These are phyloP conservation scores for Cercospora brassicicola DNA, from an alignment of 2,329 filamentous ascomycete species.

Conservation along the genomic window DNA sequence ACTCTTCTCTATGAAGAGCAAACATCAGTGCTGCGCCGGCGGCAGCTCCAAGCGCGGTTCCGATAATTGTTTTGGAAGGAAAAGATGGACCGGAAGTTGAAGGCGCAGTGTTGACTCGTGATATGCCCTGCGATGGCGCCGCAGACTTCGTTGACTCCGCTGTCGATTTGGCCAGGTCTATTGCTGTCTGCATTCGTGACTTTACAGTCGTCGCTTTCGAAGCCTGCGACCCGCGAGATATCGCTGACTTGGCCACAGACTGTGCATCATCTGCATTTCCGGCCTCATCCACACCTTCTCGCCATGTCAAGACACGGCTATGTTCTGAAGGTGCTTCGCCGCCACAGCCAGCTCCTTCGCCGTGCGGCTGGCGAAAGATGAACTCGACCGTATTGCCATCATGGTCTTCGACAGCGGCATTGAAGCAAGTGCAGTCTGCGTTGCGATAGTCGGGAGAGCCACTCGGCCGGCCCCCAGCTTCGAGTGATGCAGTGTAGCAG, in stretches of 20 bases:
- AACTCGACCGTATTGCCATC: slow-evolving; percentile 85
- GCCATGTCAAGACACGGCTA: slow-evolving; percentile 50
- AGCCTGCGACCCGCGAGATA: slow-evolving; percentile 13
- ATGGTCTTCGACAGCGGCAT: slow-evolving; percentile 68
- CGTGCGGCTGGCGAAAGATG: slow-evolving; percentile 55
- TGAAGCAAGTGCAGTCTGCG: slow-evolving; percentile 58
- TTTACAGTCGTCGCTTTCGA: slow-evolving; percentile 28
- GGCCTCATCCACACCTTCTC: slow-evolving; percentile 41
- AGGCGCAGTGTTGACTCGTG: slow-evolving; percentile 25
- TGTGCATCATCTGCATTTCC: slow-evolving; percentile 28
- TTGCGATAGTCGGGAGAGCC: slow-evolving; percentile 57
- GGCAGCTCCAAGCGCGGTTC: slow-evolving; percentile 75
- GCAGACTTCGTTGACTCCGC: slow-evolving; percentile 27
- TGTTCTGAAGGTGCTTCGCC: slow-evolving; percentile 41
- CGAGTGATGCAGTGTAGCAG: slow-evolving; percentile 70
- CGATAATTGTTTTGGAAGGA: slow-evolving; percentile 50
- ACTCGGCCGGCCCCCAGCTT: slow-evolving; percentile 62
- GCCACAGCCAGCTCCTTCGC: slow-evolving; percentile 40
- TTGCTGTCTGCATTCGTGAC: slow-evolving; percentile 30
- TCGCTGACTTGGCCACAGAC: slow-evolving; percentile 23
- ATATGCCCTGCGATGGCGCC: slow-evolving; percentile 23
- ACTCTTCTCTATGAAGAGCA: slow-evolving; percentile 65
- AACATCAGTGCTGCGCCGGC: slow-evolving; percentile 77
- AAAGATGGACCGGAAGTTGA: slow-evolving; percentile 19
- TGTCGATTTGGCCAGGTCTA: slow-evolving; percentile 31